phyloP scores from a whole-genome alignment of 257 asterid species.

The Solanum sejunctum region DNA sequence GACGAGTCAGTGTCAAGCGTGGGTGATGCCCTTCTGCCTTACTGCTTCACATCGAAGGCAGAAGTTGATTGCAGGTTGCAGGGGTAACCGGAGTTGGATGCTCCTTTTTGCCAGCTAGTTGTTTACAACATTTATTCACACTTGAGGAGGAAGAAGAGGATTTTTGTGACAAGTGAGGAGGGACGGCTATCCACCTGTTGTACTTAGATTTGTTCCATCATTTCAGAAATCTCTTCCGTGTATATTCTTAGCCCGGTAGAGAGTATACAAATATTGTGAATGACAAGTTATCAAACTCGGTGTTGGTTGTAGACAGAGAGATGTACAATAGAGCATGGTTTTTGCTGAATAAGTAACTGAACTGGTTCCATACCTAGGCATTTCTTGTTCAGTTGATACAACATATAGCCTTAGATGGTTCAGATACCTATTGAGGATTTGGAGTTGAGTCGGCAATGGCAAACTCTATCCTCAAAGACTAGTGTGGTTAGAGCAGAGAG shows the following conservation, averaged over 20 bases:
- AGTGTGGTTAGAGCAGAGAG: background rate
- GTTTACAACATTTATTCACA: background rate
- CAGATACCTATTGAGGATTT: background rate
- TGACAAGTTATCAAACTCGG: background rate
- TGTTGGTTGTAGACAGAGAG: background rate
- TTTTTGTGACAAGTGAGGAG: background rate
- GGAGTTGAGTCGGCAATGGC: background rate
- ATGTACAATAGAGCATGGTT: background rate
- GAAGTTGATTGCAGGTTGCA: background rate
- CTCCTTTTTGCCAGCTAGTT: background rate
- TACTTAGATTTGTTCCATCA: background rate
- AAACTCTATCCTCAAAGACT: background rate
- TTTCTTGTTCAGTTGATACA: background rate
- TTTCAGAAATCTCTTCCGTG: background rate
- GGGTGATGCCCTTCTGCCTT: background rate
- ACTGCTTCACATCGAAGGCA: background rate
- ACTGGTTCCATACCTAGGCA: background rate
- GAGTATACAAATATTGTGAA: background rate
- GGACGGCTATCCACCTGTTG: background rate
- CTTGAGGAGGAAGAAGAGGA: background rate
- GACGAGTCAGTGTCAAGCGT: background rate
- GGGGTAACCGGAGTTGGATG: background rate
- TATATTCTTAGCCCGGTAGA: background rate
- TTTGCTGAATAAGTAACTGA: background rate
- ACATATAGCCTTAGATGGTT: background rate